Base-by-base conservation (phyloP, 192 early-diverging fungal species). In the Gryganskiella cystojenkinii region DNA sequence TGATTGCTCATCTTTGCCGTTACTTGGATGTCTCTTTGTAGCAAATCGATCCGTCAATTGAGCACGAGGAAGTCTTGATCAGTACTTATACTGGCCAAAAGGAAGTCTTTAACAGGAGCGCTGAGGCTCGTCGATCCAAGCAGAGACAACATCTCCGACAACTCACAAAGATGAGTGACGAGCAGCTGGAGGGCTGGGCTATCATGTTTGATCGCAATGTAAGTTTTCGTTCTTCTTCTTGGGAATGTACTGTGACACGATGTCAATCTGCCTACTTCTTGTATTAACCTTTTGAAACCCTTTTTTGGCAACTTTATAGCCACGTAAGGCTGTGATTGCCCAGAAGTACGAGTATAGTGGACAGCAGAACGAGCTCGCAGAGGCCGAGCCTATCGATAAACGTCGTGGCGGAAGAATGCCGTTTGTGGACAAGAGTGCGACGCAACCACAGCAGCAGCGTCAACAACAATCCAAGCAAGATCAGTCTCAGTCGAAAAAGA, bases 131-230 rank as follows among this genome's bases (percentile, higher is more conserved):
- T 50, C 92, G 91, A 52, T 84, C 87, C 5, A 68, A 84, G 13
- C 81, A 84, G 47, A 80, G 96, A 42, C 82, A 69, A 33, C 64
- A 80, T 15, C 79, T 98, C 22, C 83, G 87, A 20, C 79, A 85
- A 33, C 70, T 85, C 61, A 94, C 95, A 3, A 85, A 88, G 24
- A 87, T 95, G 86, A 91, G 88, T 7, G 92, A 96, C 64, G 95
- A 98, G 75, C 95, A 97, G 81, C 81, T 98, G 6, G 94, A 96
- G 68, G 96, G 96, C 34, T 98, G 96, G 96, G 89, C 82, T 42
- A 87, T 86, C 19, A 97, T 98, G 95, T 90, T 94, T 68, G 81
- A 83, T 49, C 82, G 94, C 50, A 94, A 95, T 67, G 92, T 93
- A 83, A 86, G 89, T 85, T 22, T 71, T 66, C n/a, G n/a, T n/a